These are phyloP conservation scores for Carallia brachiata DNA, from an alignment of 345 rosid species.

Conservation along the genomic window DNA sequence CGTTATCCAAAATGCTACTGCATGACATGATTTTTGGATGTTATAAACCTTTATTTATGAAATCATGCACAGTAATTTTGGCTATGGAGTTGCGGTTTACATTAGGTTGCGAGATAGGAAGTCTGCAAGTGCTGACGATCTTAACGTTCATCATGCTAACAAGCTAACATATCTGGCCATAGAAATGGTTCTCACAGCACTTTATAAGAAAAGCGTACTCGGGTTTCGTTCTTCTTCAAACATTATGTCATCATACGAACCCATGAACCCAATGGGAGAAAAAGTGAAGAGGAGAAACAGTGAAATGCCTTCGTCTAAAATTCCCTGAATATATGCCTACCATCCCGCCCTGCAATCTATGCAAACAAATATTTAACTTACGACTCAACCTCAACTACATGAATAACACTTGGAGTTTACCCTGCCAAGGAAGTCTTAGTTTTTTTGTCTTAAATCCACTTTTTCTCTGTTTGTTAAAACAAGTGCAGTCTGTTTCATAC, in stretches of 20 bases:
- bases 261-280: neutral
- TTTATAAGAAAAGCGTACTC: neutral
- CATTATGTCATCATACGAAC: neutral
- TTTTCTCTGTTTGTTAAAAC: conserved; percentile 3
- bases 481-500: no score
- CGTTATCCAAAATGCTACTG: no score
- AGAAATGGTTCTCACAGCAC: no score
- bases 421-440: conserved; percentile 40
- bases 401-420: conserved; percentile 20
- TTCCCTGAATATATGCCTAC: neutral
- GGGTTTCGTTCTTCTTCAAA: neutral
- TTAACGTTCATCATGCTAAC: no score
- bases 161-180: no score
- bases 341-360: neutral
- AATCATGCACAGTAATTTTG: neutral
- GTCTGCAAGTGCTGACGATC: no score
- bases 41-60: neutral
- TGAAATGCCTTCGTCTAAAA: neutral
- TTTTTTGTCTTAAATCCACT: conserved; percentile 8
- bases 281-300: no score
- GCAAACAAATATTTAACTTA: conserved; percentile 11
- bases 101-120: no score
- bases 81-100: no score
- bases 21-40: neutral
- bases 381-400: conserved; percentile 43